Conservation (phyloP, 2,329 filamentous ascomycete species). For the Shiraia sp. region DNA sequence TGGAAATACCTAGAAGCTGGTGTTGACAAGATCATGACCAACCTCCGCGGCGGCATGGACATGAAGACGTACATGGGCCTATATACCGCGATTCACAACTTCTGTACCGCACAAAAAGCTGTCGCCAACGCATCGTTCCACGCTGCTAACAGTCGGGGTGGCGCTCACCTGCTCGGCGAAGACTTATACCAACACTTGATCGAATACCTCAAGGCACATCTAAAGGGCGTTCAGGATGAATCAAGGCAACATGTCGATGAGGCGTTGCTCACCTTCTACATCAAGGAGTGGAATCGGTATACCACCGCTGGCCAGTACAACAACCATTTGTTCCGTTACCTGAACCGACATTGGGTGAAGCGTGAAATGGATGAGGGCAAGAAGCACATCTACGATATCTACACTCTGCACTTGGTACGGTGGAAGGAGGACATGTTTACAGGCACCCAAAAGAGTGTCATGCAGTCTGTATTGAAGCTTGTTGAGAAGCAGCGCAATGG, state of each 20-base stretch:
- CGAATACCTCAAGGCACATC: constrained; percentile 78
- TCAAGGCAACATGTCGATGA: constrained; percentile 86
- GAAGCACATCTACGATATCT: constrained; percentile 97
- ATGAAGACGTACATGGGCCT: constrained; percentile 97
- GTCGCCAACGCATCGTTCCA: constrained; percentile 61
- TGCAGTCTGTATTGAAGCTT: constrained; percentile 91
- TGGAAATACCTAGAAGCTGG: constrained; percentile 89
- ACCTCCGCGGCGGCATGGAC: constrained; percentile 89
- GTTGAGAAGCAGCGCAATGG: constrained; percentile 97
- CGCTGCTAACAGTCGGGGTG: constrained; percentile 68
- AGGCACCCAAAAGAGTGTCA: constrained; percentile 82
- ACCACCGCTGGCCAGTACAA: constrained; percentile 96
- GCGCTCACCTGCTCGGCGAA: constrained; percentile 92
- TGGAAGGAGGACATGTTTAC: constrained; percentile 93
- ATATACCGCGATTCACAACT: constrained; percentile 98
- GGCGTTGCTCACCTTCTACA: constrained; percentile 88
- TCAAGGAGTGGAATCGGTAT: constrained; percentile 94
- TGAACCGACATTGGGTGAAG: constrained; percentile 99
- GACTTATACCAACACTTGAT: constrained; percentile 93
- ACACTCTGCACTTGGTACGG: constrained; percentile 92
- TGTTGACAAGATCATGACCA: constrained; percentile 90
- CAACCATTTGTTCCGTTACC: constrained; percentile 93
- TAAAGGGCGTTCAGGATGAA: constrained; percentile 69
- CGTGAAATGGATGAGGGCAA: constrained; percentile 98
- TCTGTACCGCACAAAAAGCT: constrained; percentile 97